A percentile compares a stretch with the other conserved stretches of the same genome.
Evolutionary conservation across 2,329 filamentous ascomycete genomes (phyloP).

Genomic region (Fusarium pseudonygamai): DNA sequence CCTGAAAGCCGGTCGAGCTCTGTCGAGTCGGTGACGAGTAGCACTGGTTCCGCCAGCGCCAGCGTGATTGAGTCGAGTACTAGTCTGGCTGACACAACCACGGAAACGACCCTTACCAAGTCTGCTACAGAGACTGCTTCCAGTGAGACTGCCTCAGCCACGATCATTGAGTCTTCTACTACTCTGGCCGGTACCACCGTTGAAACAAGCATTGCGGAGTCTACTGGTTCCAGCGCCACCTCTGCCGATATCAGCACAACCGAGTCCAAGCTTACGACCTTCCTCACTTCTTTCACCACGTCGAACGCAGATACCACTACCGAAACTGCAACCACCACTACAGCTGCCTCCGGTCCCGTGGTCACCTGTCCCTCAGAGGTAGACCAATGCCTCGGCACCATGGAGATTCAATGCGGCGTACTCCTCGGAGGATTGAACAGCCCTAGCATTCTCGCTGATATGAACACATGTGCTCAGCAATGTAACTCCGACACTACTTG

Average conservation of each 20-base stretch:
- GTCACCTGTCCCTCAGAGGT: not conserved
- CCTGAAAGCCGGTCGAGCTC: not conserved
- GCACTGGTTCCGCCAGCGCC: not conserved
- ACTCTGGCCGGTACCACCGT: not conserved
- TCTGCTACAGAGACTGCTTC: not conserved
- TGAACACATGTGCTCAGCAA: not conserved
- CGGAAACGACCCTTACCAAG: no score
- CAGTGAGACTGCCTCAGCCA: not conserved
- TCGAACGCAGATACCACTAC: not conserved
- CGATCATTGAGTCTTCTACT: fast-evolving
- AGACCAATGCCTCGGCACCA: not conserved
- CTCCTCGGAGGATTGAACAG: fast-evolving
- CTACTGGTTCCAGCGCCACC: not conserved
- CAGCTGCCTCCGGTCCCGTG: fast-evolving
- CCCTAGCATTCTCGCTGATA: fast-evolving
- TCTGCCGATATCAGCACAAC: not conserved
- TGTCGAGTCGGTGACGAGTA: fast-evolving
- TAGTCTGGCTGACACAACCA: fast-evolving
- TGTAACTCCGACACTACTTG: not conserved
- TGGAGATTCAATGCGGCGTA: not conserved
- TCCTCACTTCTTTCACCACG: not conserved
- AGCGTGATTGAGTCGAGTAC: not conserved
- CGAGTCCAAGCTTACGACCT: not conserved
- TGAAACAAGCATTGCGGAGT: not conserved
- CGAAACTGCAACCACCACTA: not conserved